Conservation (phyloP, 2,329 filamentous ascomycete genomes). For the Diaporthe citri region DNA sequence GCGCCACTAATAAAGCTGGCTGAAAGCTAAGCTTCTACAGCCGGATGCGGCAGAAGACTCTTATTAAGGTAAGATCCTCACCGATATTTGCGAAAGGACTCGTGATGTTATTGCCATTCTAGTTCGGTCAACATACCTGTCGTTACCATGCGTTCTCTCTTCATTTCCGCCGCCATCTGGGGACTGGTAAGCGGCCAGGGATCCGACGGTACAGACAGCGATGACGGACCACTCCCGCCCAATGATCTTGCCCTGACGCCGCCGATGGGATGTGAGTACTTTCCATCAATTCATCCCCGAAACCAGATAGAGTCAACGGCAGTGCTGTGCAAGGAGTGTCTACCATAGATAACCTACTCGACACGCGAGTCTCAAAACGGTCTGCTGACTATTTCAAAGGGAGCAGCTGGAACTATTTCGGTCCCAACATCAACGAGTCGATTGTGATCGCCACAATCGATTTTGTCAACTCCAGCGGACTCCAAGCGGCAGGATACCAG, state of each 20-base stretch:
- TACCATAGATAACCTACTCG: too few relatives aligned
- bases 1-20: constrained; percentile 3
- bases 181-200: neutral
- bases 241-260: constrained; percentile 30
- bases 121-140: too few relatives aligned
- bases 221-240: constrained; percentile 6
- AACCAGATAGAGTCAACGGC: too few relatives aligned
- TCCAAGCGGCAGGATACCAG: constrained; percentile 28
- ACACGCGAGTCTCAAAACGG: neutral
- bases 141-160: neutral
- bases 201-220: neutral
- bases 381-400: neutral
- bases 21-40: neutral
- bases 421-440: constrained; percentile 31
- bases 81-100: neutral
- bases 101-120: too few relatives aligned
- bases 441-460: constrained; percentile 30
- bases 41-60: neutral
- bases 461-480: constrained; percentile 25
- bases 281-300: neutral
- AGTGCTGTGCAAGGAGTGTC: too few relatives aligned
- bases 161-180: neutral
- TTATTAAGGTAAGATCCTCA: constrained; percentile 13
- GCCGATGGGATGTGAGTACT: constrained; percentile 29
- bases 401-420: constrained; percentile 33